Evolutionary conservation across 495 filamentous ascomycete genomes (phyloP).

Genomic region (Pseudotulostoma volvatum): DNA sequence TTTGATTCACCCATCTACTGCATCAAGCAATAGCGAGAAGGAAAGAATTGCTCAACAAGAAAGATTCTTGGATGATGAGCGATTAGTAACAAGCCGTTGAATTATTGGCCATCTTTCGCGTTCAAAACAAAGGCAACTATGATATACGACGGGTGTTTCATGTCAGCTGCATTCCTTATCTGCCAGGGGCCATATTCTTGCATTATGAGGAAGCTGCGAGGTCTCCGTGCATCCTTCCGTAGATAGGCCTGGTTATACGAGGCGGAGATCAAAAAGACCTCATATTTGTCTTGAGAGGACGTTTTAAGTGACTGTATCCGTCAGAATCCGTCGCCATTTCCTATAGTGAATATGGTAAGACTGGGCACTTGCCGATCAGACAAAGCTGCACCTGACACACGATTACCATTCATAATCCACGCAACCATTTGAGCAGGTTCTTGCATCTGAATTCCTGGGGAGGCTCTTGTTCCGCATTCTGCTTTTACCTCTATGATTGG

Average conservation of each 20-base stretch:
- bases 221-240: conserved; percentile 5
- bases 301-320: no score
- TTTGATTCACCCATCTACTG: background rate
- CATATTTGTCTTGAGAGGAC: no score
- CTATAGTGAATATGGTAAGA: no score
- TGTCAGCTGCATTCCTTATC: conserved; percentile 2
- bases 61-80: no score
- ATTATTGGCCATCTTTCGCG: background rate
- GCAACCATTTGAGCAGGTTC: background rate
- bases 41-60: no score
- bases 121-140: background rate
- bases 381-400: background rate
- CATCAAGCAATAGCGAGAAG: background rate
- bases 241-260: no score
- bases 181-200: conserved; percentile 8
- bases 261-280: no score
- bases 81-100: no score
- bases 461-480: background rate
- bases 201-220: conserved; percentile 5
- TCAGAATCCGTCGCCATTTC: conserved; percentile 5
- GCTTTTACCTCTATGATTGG: background rate
- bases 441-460: background rate
- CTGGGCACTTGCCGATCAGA: background rate
- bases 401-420: background rate
- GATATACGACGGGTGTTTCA: background rate